A percentile compares a stretch with the other conserved stretches of the same genome.
Evolutionary conservation across 164 flowering plant species (phyloP).

Genomic region (Vitis rupestris): DNA sequence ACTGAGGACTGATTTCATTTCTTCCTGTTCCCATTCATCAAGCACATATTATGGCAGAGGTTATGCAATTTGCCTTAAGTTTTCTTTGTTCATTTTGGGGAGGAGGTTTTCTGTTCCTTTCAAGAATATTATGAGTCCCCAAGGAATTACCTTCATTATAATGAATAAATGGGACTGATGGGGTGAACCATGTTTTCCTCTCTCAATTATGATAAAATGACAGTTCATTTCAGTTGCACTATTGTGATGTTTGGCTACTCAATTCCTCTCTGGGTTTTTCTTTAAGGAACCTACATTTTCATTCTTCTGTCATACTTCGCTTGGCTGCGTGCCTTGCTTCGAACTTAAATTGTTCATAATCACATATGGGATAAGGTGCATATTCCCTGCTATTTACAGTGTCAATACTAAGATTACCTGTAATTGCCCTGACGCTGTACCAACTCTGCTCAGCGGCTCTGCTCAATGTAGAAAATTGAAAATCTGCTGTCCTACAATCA

Average conservation of each 20-base stretch:
- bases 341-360: no score
- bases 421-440: no score
- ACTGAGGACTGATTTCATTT: slow-evolving; percentile 11
- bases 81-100: slow-evolving; percentile 8
- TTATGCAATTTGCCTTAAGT: slow-evolving; percentile 1
- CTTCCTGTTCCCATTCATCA: background rate
- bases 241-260: background rate
- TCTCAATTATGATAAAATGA: background rate
- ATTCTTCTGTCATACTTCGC: background rate
- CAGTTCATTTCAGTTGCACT: background rate
- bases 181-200: background rate
- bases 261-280: background rate
- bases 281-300: background rate
- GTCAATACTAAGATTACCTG: no score
- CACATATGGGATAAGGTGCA: no score
- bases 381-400: no score
- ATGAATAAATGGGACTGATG: slow-evolving; percentile 8
- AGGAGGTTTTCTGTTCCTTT: background rate
- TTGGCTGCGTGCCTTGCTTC: no score
- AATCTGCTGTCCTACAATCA: no score
- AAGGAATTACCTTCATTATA: background rate
- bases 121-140: background rate
- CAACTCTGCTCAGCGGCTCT: no score
- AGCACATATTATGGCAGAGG: background rate
- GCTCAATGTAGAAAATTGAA: no score